Percentiles rank a stretch among this genome's conserved stretches.
Evolutionary conservation across 176 grass and related monocot species (phyloP).

Genomic region (Neostapfia colusana): DNA sequence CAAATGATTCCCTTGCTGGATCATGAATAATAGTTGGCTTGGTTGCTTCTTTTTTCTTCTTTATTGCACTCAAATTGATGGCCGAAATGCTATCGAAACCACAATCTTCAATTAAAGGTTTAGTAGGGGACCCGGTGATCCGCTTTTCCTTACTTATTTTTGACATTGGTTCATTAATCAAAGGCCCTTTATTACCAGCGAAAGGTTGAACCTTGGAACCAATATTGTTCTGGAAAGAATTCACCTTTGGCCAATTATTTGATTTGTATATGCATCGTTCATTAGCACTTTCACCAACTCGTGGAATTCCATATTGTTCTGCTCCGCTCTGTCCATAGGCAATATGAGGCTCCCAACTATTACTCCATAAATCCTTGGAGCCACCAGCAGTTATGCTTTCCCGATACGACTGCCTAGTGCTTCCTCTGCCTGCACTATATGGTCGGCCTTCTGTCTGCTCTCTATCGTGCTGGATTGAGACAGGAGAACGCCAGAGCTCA

Average conservation of each 20-base stretch:
- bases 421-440: conserved; percentile 64
- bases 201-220: conserved; percentile 54
- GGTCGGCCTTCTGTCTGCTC: conserved; percentile 53
- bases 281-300: conserved; percentile 18
- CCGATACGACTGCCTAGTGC: conserved; percentile 40
- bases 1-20: conserved; percentile 87
- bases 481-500: conserved; percentile 55
- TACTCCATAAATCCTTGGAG: conserved; percentile 62
- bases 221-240: conserved; percentile 62
- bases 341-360: conserved; percentile 32
- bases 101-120: conserved; percentile 60
- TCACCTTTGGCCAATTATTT: conserved; percentile 68
- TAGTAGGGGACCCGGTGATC: conserved; percentile 32
- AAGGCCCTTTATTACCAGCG: conserved; percentile 53
- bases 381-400: conserved; percentile 43
- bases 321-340: conserved; percentile 45
- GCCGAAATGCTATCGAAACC: conserved; percentile 61
- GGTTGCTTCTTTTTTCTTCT: conserved; percentile 78
- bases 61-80: conserved; percentile 68
- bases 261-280: conserved; percentile 44
- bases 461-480: conserved; percentile 40
- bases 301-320: conserved; percentile 51
- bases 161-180: conserved; percentile 39
- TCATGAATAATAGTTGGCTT: conserved; percentile 78
- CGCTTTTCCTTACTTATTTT: conserved; percentile 70